A percentile compares a stretch with the other conserved stretches of the same genome.
Conservation (phyloP, 352 stramenopile genomes). For the Hyaloperonospora brassicae region DNA sequence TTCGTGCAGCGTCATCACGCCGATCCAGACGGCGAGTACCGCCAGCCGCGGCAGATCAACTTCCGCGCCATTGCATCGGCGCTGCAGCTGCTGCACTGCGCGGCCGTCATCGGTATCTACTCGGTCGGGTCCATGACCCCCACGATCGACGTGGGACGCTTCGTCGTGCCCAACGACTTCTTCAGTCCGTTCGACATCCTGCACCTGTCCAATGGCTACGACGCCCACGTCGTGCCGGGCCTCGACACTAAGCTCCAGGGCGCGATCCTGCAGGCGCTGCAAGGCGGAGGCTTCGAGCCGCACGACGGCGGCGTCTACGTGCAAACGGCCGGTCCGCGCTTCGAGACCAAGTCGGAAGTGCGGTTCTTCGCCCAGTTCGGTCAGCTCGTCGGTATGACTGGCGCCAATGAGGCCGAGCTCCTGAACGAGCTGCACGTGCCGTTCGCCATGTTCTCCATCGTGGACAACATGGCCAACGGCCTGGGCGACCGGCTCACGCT, state of each 20-base stretch:
- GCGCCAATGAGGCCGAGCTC: slow-evolving; percentile 79
- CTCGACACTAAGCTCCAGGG: slow-evolving; percentile 38
- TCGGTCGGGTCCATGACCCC: slow-evolving; percentile 81
- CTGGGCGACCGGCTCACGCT: slow-evolving; percentile 72
- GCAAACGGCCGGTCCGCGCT: slow-evolving; percentile 76
- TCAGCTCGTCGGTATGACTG: slow-evolving; percentile 85
- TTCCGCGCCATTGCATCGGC: slow-evolving; percentile 66
- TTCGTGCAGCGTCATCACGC: slow-evolving; percentile 84
- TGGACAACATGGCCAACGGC: slow-evolving; percentile 86
- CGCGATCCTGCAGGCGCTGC: slow-evolving; percentile 43
- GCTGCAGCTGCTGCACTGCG: slow-evolving; percentile 48
- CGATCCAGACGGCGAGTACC: slow-evolving; percentile 62
- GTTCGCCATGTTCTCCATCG: slow-evolving; percentile 82
- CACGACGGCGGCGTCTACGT: slow-evolving; percentile 81
- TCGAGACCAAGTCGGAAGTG: slow-evolving; percentile 88
- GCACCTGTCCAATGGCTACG: slow-evolving; percentile 73
- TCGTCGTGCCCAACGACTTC: slow-evolving; percentile 82
- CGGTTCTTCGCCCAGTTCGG: slow-evolving; percentile 83
- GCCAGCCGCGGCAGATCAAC: slow-evolving; percentile 83
- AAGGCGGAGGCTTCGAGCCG: slow-evolving; percentile 34
- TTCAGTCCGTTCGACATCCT: slow-evolving; percentile 85
- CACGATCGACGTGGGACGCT: slow-evolving; percentile 21
- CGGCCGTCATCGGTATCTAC: slow-evolving; percentile 77
- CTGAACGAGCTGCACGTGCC: slow-evolving; percentile 75
- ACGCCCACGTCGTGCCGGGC: slow-evolving; percentile 79